A percentile compares a stretch with the other conserved stretches of the same genome.
Evolutionary conservation across 192 early-diverging fungal species (phyloP).

Genomic region (Mortierella hygrophila): DNA sequence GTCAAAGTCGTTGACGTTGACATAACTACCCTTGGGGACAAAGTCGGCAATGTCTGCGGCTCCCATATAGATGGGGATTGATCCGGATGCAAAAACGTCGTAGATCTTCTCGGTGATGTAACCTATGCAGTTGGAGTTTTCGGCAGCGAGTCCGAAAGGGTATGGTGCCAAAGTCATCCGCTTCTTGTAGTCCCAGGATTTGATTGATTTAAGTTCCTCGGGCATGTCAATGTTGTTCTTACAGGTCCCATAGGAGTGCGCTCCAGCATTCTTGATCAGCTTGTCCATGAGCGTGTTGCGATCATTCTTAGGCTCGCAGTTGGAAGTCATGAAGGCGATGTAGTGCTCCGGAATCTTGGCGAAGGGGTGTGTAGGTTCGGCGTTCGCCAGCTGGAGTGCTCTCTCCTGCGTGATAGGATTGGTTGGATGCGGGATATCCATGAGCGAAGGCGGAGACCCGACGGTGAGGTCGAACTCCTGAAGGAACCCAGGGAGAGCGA

Average conservation of each 20-base stretch:
- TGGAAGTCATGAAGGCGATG: constrained; percentile 18
- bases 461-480: constrained; percentile 22
- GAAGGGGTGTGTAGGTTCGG: not conserved
- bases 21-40: constrained; percentile 17
- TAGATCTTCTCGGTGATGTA: constrained; percentile 37
- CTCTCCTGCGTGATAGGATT: not conserved
- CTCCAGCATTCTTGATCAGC: constrained; percentile 9
- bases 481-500: not conserved
- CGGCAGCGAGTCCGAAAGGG: constrained; percentile 19
- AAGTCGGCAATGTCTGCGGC: constrained; percentile 23
- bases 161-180: constrained; percentile 7
- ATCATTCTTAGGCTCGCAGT: constrained; percentile 13
- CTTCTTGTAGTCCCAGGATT: constrained; percentile 6
- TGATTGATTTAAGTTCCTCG: not conserved
- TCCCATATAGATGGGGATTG: constrained; percentile 30
- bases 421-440: constrained; percentile 21
- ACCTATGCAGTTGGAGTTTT: constrained; percentile 32
- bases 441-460: constrained; percentile 7
- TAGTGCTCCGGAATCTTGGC: not conserved
- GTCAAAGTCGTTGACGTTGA: constrained; percentile 24
- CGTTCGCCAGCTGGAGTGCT: not conserved
- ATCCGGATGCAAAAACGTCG: constrained; percentile 20
- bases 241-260: constrained; percentile 23
- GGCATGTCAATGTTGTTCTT: constrained; percentile 17
- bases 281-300: constrained; percentile 7